Percentiles rank a stretch among this genome's conserved stretches.
phyloP scores from a whole-genome alignment of 306 rosid species.

The Sicyos edulis region DNA sequence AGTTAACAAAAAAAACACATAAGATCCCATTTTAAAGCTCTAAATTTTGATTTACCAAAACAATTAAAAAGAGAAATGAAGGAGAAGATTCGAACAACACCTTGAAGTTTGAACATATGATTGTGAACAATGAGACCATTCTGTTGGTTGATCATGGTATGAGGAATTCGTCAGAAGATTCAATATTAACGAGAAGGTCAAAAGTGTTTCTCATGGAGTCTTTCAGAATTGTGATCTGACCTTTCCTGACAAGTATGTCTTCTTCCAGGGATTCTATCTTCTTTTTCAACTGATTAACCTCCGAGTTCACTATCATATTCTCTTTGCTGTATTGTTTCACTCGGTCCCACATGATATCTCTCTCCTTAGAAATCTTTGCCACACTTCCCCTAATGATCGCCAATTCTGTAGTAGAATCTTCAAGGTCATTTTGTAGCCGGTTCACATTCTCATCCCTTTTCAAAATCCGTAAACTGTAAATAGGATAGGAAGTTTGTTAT shows the following conservation, averaged over 20 bases:
- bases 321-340: conserved; percentile 74
- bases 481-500: no score
- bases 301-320: conserved; percentile 62
- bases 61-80: no score
- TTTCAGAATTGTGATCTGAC: conserved; percentile 79
- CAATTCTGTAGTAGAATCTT: conserved; percentile 57
- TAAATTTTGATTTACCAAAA: no score
- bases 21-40: not conserved
- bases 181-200: conserved; percentile 59
- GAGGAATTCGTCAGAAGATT: conserved; percentile 50
- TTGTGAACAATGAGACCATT: conserved; percentile 48
- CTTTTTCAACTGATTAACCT: conserved; percentile 44
- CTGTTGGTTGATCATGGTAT: conserved; percentile 29
- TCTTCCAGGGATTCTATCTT: conserved; percentile 72
- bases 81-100: not conserved
- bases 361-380: conserved; percentile 70
- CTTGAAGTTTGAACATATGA: conserved; percentile 27
- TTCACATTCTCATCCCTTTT: conserved; percentile 67
- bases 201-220: conserved; percentile 61
- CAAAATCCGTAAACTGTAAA: conserved; percentile 52
- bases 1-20: not conserved
- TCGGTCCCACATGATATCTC: conserved; percentile 68
- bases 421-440: conserved; percentile 52
- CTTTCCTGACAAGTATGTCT: conserved; percentile 77
- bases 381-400: conserved; percentile 46